Evolutionary conservation across 139 green algal genomes (phyloP).

Genomic region (Chlamydomonas sp.): DNA sequence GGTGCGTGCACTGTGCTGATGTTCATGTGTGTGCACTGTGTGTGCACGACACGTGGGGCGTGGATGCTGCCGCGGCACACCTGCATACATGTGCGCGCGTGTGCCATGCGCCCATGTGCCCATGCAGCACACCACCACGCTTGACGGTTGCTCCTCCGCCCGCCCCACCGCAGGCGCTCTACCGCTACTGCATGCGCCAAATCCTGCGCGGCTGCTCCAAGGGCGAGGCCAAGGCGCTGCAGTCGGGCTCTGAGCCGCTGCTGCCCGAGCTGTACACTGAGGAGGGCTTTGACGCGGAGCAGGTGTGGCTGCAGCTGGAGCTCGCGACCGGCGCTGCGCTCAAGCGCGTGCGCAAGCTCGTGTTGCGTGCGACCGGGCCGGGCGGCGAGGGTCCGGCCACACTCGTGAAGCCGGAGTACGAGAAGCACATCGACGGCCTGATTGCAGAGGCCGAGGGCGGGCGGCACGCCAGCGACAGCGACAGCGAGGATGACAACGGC

Average conservation of each 20-base stretch:
- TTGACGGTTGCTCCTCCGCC: background rate
- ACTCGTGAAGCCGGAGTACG: constrained; percentile 34
- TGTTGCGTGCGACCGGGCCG: constrained; percentile 3
- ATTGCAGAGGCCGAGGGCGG: background rate
- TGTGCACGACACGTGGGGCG: no score
- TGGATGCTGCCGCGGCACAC: no score
- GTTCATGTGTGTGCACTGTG: no score
- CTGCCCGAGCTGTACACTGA: constrained; percentile 36
- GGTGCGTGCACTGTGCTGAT: no score
- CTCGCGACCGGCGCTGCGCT: constrained; percentile 20
- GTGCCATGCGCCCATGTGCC: no score
- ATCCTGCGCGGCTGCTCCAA: constrained; percentile 6
- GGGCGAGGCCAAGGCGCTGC: constrained; percentile 8
- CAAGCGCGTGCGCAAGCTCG: constrained; percentile 22
- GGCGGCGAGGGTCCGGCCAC: background rate
- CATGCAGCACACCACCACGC: no score
- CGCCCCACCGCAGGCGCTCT: constrained; percentile 13
- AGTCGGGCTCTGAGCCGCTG: constrained; percentile 8
- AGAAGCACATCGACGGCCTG: constrained; percentile 30
- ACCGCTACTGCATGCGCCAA: background rate
- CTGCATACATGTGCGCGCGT: no score
- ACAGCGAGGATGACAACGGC: constrained; percentile 5
- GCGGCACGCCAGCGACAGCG: background rate
- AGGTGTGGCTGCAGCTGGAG: constrained; percentile 41
- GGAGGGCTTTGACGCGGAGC: constrained; percentile 44